Conservation (phyloP, 2,329 filamentous ascomycete species). For the Ilyonectria destructans region DNA sequence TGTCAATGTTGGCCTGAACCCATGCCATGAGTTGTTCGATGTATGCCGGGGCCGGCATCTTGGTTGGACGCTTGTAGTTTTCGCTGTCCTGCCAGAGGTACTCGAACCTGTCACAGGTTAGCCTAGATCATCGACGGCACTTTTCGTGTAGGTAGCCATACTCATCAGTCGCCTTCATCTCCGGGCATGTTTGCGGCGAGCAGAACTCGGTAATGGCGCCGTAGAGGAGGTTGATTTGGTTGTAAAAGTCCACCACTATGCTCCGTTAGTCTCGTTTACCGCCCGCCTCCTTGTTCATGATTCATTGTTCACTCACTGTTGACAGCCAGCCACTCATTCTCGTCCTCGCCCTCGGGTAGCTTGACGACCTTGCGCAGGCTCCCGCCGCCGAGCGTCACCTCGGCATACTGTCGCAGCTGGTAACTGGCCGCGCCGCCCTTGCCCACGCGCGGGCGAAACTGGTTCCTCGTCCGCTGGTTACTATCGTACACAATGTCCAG, state of each 20-base stretch:
- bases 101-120: slow-evolving; percentile 79
- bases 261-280: slow-evolving; percentile 12
- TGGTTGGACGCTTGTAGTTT: slow-evolving; percentile 94
- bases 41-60: slow-evolving; percentile 97
- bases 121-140: slow-evolving; percentile 7
- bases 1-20: slow-evolving; percentile 96
- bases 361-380: slow-evolving; percentile 97
- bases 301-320: slow-evolving; percentile 77
- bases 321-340: slow-evolving; percentile 98
- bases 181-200: slow-evolving; percentile 95
- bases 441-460: slow-evolving; percentile 91
- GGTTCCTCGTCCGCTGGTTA: slow-evolving; percentile 89
- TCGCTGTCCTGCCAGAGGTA: slow-evolving; percentile 99
- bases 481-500: slow-evolving; percentile 61
- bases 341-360: slow-evolving; percentile 95
- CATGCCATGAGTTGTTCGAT: slow-evolving; percentile 98
- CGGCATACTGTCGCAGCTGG: slow-evolving; percentile 97
- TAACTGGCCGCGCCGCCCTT: slow-evolving; percentile 91
- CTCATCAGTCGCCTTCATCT: slow-evolving; percentile 99
- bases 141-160: slow-evolving; percentile 60
- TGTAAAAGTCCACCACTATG: slow-evolving; percentile 99
- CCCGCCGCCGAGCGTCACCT: slow-evolving; percentile 94
- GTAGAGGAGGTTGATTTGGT: slow-evolving; percentile 99
- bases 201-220: slow-evolving; percentile 99
- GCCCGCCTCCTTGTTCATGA: background rate